Percentiles rank a stretch among this genome's conserved stretches.
These are phyloP conservation scores for Nadsonia starkeyi-henricii DNA, from an alignment of 1,139 yeast genomes.

Conservation along the genomic window DNA sequence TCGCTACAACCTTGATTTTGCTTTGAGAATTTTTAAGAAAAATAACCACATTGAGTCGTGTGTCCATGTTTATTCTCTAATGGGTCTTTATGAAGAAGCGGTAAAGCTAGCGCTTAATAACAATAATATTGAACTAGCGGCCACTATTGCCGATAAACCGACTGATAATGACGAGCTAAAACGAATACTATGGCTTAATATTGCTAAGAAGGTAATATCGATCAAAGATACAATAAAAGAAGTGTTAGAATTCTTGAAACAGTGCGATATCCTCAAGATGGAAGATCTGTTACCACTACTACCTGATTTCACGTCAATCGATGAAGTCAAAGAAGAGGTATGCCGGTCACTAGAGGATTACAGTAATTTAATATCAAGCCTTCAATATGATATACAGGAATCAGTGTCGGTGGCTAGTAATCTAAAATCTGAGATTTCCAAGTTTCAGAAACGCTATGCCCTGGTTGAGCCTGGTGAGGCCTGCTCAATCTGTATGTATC, in stretches of 20 bases:
- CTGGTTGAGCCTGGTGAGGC: slow-evolving; percentile 75
- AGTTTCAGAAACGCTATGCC: slow-evolving; percentile 35
- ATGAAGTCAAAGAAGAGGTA: slow-evolving; percentile 71
- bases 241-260: slow-evolving; percentile 32
- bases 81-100: slow-evolving; percentile 69
- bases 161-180: slow-evolving; percentile 35
- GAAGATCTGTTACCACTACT: slow-evolving; percentile 75
- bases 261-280: slow-evolving; percentile 47
- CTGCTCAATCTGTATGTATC: slow-evolving; percentile 55
- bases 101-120: slow-evolving; percentile 55
- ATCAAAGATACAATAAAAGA: slow-evolving; percentile 18
- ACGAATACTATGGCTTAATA: slow-evolving; percentile 61
- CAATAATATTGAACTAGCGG: slow-evolving; percentile 49
- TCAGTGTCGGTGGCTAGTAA: slow-evolving; percentile 51
- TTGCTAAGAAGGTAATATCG: slow-evolving; percentile 44
- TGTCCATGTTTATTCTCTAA: slow-evolving; percentile 50
- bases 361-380: slow-evolving; percentile 45
- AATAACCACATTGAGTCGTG: slow-evolving; percentile 50
- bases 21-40: slow-evolving; percentile 58
- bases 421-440: slow-evolving; percentile 45
- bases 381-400: slow-evolving; percentile 65
- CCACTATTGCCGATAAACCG: slow-evolving; percentile 35
- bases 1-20: slow-evolving; percentile 55
- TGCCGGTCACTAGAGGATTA: slow-evolving; percentile 64
- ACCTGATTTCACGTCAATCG: slow-evolving; percentile 72